A percentile compares a stretch with the other conserved stretches of the same genome.
phyloP scores from a whole-genome alignment of 2,329 filamentous ascomycete species.

The Graphium sp. region DNA sequence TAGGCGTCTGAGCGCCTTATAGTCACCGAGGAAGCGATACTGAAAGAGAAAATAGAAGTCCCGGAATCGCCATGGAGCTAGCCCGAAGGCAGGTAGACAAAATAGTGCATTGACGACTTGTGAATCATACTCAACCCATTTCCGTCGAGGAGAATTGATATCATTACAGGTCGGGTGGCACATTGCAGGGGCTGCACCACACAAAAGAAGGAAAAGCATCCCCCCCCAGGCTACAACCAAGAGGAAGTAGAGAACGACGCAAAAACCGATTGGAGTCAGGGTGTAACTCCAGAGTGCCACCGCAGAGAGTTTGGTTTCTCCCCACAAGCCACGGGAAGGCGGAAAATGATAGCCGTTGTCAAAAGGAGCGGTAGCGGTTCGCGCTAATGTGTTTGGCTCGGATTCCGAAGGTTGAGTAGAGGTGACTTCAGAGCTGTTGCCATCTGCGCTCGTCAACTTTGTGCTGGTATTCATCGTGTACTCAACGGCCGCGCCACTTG shows the following conservation, averaged over 20 bases:
- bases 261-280: slow-evolving; percentile 57
- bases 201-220: slow-evolving; percentile 76
- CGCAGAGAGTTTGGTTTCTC: slow-evolving; percentile 39
- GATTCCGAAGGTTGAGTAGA: too few species aligned
- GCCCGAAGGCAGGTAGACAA: slow-evolving; percentile 72
- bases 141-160: slow-evolving; percentile 58
- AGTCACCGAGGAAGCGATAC: slow-evolving; percentile 38
- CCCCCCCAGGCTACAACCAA: slow-evolving; percentile 81
- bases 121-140: slow-evolving; percentile 74
- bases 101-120: slow-evolving; percentile 59
- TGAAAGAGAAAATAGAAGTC: slow-evolving; percentile 59
- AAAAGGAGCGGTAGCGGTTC: slow-evolving; percentile 21
- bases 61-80: slow-evolving; percentile 71
- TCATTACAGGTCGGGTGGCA: slow-evolving; percentile 53
- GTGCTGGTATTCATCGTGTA: too few species aligned
- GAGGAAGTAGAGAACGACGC: slow-evolving; percentile 62
- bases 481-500: too few species aligned
- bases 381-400: too few species aligned
- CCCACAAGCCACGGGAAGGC: slow-evolving; percentile 40
- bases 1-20: slow-evolving; percentile 45
- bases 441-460: too few species aligned
- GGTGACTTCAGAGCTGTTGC: too few species aligned
- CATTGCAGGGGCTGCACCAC: slow-evolving; percentile 59
- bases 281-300: slow-evolving; percentile 56
- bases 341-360: slow-evolving; percentile 52